Base-by-base conservation (phyloP, 1,284 basidiomycete genomes). In the Exobasidium cylindrosporum region DNA sequence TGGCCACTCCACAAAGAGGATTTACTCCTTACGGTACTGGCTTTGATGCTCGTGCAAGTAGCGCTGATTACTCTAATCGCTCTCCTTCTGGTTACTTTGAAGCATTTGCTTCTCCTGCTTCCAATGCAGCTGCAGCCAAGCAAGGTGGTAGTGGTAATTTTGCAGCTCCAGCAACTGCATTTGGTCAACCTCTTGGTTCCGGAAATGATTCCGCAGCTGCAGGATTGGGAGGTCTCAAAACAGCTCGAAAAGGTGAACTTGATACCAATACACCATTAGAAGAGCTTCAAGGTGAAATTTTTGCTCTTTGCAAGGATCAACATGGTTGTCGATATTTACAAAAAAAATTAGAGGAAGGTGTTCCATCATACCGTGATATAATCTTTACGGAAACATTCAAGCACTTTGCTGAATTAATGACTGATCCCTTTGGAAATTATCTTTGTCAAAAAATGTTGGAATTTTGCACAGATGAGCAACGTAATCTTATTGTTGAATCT, bases 281-380 rank as follows among this genome's bases (percentile, higher is more conserved):
- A 80, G 96, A 99, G 77, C 84, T 99, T 50, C 88, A 90, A 71
- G 95, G 95, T 66, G 81, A 97, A 81, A 94, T 98, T 70, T 87
- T 93, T 29, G 84, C 87, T 14, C 83, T 98, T 30, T 97, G 94
- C 86, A 97, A 97, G 82, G 96, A 98, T 81, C 96, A 98, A 82
- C 96, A 98, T 81, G 96, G 96, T 2, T 99, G 96, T 80, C 88
- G 96, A 43, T 99, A 97, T 80, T 83, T 98, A 61, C 96, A 98
- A 82, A 98, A 98, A 87, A 98, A 98, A 83, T 85, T 99, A 44
- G 96, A 99, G 81, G 96, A 99, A 90, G 94, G 80, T 92, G 97
- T 82, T 31, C 68, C 75, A 7, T 62, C 66, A 40, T 73, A 78
- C 45, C 88, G 96, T 62, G 96, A 98, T 79, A 94, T 98, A 90